Evolutionary conservation across 1,284 basidiomycete species (phyloP), one percentile per base, ranked within the genome.

Genomic region (Marasmius oreades): DNA sequence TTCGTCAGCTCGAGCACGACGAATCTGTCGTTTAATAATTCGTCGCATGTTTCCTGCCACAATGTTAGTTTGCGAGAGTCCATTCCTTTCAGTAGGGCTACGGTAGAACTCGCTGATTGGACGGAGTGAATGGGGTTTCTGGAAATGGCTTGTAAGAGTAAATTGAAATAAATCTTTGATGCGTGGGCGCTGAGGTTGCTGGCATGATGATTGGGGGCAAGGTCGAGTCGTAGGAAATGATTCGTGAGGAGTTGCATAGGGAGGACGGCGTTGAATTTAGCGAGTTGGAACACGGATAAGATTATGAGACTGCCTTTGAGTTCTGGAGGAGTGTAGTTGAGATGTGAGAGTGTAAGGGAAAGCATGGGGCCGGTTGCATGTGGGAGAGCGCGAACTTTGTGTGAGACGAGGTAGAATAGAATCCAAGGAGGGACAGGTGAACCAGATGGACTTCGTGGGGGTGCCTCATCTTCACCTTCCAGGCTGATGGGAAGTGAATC

Each of bases 141-240:
- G 0, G 80, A 70, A 42, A 88, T 67, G 2, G 80, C 74, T 39
- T 76, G 77, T 7, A 89, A 76, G 51, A 88, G 67, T 46, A 79
- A 71, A 59, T 85, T 82, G 70, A 81, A 81, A 59, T 85, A 74
- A 34, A 75, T 68, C 0, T 69, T 56, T 14, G 48, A 24, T 23
- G 26, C 14, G 7, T 39, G 31, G 7, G 52, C 36, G 28, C 47
- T 20, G 14, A 18, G n/a, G 4, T 45, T 34, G 10, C 23, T 51
- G 7, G 34, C 31, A n/a, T 37, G 26, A 37, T 20, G 47, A 39
- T 34, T n/a, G 0, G 69, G 67, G 42, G 70, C 56, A 10, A 76
- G 62, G 10, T 73, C 67, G 12, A 72, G 66, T 5, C 66, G 64
- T 8, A 84, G 70, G 59, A 86, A 83, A 1, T 67, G 63, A 54